These are phyloP conservation scores for Rhizomucor pusillus DNA, from an alignment of 371 early-diverging fungal genomes.

Conservation along the genomic window DNA sequence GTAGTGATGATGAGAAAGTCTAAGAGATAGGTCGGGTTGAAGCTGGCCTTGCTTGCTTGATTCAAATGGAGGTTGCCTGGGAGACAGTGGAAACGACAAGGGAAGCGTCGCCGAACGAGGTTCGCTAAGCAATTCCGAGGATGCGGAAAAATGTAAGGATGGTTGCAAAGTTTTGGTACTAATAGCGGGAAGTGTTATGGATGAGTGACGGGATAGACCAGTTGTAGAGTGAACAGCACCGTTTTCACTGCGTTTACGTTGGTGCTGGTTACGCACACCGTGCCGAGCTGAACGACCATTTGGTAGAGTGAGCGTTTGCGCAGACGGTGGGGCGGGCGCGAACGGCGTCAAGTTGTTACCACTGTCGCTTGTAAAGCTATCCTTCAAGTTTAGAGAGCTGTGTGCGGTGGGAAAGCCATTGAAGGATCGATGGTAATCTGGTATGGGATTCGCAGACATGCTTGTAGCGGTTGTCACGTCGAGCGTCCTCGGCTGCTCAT, in stretches of 20 bases:
- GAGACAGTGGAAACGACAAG: slow-evolving; percentile 13
- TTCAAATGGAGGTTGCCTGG: slow-evolving; percentile 14
- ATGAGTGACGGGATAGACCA: slow-evolving; percentile 18
- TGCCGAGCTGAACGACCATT: too few relatives aligned
- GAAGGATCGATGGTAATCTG: slow-evolving; percentile 20
- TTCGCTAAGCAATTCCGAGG: slow-evolving; percentile 7
- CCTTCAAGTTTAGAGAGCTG: too few relatives aligned
- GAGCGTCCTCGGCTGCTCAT: slow-evolving; percentile 8
- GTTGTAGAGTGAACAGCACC: too few relatives aligned
- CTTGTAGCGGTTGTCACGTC: not conserved
- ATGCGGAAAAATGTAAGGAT: slow-evolving; percentile 8
- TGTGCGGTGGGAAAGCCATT: slow-evolving; percentile 18
- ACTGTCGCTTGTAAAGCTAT: too few relatives aligned
- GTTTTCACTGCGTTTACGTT: too few relatives aligned
- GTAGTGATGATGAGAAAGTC: slow-evolving; percentile 1
- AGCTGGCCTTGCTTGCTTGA: too few relatives aligned
- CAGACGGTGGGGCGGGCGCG: too few relatives aligned
- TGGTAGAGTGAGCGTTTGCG: too few relatives aligned
- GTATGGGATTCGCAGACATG: not conserved
- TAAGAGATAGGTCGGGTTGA: too few relatives aligned
- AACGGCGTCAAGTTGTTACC: too few relatives aligned
- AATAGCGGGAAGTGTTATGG: slow-evolving; percentile 17
- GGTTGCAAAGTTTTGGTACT: slow-evolving; percentile 7
- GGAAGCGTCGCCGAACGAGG: slow-evolving; percentile 4
- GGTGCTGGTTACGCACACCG: too few relatives aligned